Evolutionary conservation across 169 alveolate genomes (phyloP).

Genomic region (Toxoplasma gondii): DNA sequence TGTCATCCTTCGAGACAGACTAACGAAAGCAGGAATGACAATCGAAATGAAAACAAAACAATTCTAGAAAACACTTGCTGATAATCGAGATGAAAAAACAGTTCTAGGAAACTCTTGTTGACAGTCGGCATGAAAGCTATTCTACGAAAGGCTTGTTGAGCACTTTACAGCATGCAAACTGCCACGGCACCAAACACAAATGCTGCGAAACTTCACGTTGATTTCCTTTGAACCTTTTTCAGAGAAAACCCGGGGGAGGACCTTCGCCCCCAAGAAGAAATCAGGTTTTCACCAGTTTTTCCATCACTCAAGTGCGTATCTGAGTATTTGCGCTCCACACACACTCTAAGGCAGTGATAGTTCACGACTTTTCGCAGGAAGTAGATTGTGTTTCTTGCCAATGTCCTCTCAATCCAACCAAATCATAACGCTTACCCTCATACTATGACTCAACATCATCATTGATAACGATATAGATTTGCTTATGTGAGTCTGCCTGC

Average conservation of each 20-base stretch:
- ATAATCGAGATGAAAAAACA: not conserved
- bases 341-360: too few relatives aligned
- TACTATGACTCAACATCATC: too few relatives aligned
- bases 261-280: not conserved
- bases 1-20: constrained; percentile 15
- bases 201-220: too few relatives aligned
- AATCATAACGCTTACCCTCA: too few relatives aligned
- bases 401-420: too few relatives aligned
- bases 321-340: not conserved
- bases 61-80: not conserved
- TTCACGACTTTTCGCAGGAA: too few relatives aligned
- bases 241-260: not conserved
- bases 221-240: too few relatives aligned
- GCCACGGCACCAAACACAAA: too few relatives aligned
- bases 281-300: not conserved
- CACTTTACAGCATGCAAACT: too few relatives aligned
- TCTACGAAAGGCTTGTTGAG: not conserved
- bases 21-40: constrained; percentile 1
- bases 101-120: not conserved
- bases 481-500: too few relatives aligned
- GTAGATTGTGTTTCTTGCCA: too few relatives aligned
- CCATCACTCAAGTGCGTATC: not conserved
- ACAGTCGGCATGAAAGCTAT: not conserved
- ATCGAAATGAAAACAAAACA: constrained; percentile 15
- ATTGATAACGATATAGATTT: too few relatives aligned